Evolutionary conservation across 2,329 filamentous ascomycete genomes (phyloP).

Genomic region (Pleoardoris graminearum): DNA sequence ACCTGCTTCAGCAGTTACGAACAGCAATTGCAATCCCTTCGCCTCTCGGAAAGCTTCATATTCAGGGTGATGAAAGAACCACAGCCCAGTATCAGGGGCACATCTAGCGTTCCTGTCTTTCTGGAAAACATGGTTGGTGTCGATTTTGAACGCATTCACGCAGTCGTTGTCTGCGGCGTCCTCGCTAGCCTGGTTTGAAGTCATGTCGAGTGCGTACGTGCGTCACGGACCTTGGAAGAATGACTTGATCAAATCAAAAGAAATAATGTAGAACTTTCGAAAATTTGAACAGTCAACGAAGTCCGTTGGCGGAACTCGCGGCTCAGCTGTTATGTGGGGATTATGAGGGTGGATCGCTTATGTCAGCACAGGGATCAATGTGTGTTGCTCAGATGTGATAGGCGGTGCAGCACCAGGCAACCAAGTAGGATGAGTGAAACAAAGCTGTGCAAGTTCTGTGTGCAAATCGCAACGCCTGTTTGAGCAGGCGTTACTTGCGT

Average conservation of each 20-base stretch:
- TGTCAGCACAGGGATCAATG: not conserved
- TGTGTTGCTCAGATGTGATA: too few species aligned
- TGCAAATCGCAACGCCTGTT: not conserved
- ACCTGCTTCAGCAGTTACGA: conserved; percentile 7
- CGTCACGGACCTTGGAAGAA: too few species aligned
- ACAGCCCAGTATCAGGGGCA: conserved; percentile 1
- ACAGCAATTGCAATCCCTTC: conserved; percentile 3
- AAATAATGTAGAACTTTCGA: too few species aligned
- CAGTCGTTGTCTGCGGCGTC: not conserved
- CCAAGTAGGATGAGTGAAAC: not conserved
- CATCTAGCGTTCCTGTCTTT: conserved; percentile 1
- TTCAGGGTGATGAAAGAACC: conserved; percentile 7
- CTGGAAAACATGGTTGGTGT: not conserved
- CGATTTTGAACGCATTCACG: conserved; percentile 4
- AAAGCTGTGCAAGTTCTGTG: not conserved
- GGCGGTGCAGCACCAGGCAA: not conserved
- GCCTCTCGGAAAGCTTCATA: not conserved
- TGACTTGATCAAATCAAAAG: too few species aligned
- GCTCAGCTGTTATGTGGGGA: too few species aligned
- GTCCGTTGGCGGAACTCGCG: too few species aligned
- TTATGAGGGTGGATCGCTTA: not conserved
- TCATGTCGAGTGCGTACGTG: not conserved
- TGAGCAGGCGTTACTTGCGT: too few species aligned
- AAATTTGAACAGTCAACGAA: too few species aligned
- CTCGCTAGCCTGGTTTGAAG: not conserved